A percentile compares a stretch with the other conserved stretches of the same genome.
Conservation (phyloP, 306 rosid genomes). For the Delonix regia region DNA sequence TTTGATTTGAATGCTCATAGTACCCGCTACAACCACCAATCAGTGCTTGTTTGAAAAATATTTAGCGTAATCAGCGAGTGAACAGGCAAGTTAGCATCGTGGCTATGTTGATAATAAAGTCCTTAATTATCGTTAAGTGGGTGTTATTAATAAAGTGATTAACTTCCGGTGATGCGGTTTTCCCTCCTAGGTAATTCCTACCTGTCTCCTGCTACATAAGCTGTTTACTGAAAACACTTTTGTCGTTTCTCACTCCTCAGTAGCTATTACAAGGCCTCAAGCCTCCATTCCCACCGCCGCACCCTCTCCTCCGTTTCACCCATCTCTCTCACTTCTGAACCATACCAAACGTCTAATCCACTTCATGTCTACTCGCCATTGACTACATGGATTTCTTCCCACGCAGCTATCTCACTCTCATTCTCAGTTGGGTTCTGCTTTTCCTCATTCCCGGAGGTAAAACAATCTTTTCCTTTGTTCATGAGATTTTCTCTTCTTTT, state of each 20-base stretch:
- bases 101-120: too few relatives aligned
- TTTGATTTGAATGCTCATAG: too few relatives aligned
- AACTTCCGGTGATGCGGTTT: not conserved
- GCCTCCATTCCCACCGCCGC: not conserved
- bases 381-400: not conserved
- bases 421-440: not conserved
- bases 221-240: not conserved
- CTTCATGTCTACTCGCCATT: not conserved
- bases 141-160: too few relatives aligned
- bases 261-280: not conserved
- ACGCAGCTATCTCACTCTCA: not conserved
- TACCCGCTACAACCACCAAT: too few relatives aligned
- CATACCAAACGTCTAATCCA: not conserved
- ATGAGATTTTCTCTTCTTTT: not conserved
- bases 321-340: not conserved
- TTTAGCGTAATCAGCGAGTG: too few relatives aligned
- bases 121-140: not conserved
- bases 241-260: not conserved
- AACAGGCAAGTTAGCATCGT: too few relatives aligned
- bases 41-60: too few relatives aligned
- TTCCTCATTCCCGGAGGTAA: not conserved
- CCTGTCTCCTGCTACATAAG: not conserved
- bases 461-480: not conserved
- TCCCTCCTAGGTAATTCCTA: not conserved
- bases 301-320: not conserved